phyloP scores from a whole-genome alignment of 345 rosid species.

The Ailanthus altissimus region DNA sequence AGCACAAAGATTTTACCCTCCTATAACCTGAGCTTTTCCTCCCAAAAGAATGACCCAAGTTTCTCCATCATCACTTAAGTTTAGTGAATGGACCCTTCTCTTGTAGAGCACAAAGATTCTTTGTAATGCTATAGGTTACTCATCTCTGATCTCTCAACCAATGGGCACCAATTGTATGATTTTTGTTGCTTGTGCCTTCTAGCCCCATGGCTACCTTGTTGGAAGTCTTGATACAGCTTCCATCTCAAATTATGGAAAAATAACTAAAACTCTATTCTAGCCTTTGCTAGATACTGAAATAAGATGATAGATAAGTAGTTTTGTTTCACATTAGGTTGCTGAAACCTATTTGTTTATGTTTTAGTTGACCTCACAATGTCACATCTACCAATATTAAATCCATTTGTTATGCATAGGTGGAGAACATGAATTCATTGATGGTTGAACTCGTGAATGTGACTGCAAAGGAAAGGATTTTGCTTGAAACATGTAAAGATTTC shows the following conservation, averaged over 20 bases:
- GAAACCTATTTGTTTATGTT: neutral
- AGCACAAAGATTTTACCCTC: neutral
- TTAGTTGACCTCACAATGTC: conserved; percentile 6
- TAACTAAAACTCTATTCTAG: neutral
- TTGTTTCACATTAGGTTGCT: neutral
- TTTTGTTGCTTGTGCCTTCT: conserved; percentile 7
- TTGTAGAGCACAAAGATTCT: neutral
- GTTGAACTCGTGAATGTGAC: conserved; percentile 65
- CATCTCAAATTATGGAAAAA: conserved; percentile 1
- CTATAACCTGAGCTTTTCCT: neutral
- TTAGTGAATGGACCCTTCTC: neutral
- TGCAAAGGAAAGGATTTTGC: conserved; percentile 65
- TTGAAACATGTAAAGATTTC: conserved; percentile 66
- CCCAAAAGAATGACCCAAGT: neutral
- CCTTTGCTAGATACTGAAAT: neutral
- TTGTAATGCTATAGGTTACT: neutral
- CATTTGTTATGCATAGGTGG: conserved; percentile 53
- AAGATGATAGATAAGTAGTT: neutral
- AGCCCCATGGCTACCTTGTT: neutral
- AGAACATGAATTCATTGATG: conserved; percentile 61
- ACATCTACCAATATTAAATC: neutral
- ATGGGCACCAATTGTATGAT: neutral
- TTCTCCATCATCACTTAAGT: neutral
- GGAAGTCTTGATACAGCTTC: neutral
- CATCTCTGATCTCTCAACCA: neutral